Conservation (phyloP, 2,329 filamentous ascomycete genomes). For the Mycosphaerella sp. region DNA sequence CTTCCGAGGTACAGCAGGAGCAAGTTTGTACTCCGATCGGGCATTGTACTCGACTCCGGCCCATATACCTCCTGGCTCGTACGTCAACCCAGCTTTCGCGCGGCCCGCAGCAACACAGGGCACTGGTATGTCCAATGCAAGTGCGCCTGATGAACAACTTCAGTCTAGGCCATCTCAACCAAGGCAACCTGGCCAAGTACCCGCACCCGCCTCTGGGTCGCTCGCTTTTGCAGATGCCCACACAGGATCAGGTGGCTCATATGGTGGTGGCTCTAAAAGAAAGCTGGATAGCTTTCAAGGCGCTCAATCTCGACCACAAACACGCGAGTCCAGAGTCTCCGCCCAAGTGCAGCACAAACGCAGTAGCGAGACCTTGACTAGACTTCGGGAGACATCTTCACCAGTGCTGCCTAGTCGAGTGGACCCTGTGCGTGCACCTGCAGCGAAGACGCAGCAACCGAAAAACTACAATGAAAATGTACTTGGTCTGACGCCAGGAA, state of each 20-base stretch:
- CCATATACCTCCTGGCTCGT: slow-evolving; percentile 23
- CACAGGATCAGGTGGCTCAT: not conserved
- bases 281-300: slow-evolving; percentile 24
- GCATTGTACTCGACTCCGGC: not conserved
- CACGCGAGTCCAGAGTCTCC: not conserved
- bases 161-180: too few relatives aligned
- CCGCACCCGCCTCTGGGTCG: not conserved
- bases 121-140: not conserved
- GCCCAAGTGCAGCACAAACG: too few relatives aligned
- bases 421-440: not conserved
- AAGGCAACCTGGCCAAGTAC: not conserved
- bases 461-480: slow-evolving; percentile 46
- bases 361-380: not conserved
- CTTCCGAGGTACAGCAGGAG: not conserved
- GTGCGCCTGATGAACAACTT: not conserved
- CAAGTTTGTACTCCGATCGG: not conserved
- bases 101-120: not conserved
- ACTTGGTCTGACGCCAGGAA: slow-evolving; percentile 58
- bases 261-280: slow-evolving; percentile 31
- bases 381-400: not conserved
- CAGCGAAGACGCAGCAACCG: slow-evolving; percentile 32
- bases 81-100: slow-evolving; percentile 28
- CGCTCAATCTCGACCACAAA: not conserved
- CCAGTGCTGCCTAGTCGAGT: not conserved
- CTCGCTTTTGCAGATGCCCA: not conserved